These are phyloP conservation scores for Cordyceps tenuipes DNA, from an alignment of 2,329 filamentous ascomycete genomes.

Conservation along the genomic window DNA sequence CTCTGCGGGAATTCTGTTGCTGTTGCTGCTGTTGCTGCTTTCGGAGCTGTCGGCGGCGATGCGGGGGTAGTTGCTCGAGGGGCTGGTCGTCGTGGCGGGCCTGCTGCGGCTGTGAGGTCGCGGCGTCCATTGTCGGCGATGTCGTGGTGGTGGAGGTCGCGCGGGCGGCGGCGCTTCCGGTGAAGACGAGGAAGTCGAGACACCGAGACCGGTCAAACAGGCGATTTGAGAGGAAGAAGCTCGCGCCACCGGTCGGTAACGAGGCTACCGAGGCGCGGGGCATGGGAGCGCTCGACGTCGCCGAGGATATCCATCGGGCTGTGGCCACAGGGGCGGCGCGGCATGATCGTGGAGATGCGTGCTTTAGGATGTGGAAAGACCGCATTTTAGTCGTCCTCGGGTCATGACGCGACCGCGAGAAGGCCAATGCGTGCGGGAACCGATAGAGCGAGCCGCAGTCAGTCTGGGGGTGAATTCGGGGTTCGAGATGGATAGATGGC, in stretches of 20 bases:
- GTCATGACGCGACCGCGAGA: slow-evolving; percentile 11
- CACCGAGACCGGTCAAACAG: slow-evolving; percentile 29
- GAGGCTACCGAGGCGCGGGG: slow-evolving; percentile 11
- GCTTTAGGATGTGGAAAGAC: slow-evolving; percentile 5
- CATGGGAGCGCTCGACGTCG: slow-evolving; percentile 14
- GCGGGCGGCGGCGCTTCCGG: slow-evolving; percentile 17
- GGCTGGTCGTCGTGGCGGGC: slow-evolving; percentile 11
- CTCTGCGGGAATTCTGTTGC: slow-evolving; percentile 4
- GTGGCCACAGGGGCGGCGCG: neutral
- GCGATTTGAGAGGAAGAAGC: slow-evolving; percentile 30
- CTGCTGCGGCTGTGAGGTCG: neutral
- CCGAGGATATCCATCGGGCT: slow-evolving; percentile 24
- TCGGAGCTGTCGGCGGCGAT: slow-evolving; percentile 27
- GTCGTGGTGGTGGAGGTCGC: slow-evolving; percentile 18
- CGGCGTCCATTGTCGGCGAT: neutral
- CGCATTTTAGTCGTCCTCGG: slow-evolving; percentile 9
- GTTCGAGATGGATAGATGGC: neutral
- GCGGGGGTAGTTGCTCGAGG: slow-evolving; percentile 23
- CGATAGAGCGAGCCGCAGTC: neutral
- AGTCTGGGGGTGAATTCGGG: neutral
- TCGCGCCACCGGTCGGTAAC: slow-evolving; percentile 14
- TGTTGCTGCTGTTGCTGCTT: slow-evolving; percentile 16
- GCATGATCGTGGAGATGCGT: slow-evolving; percentile 5
- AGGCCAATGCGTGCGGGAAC: slow-evolving; percentile 5
- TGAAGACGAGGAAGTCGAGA: slow-evolving; percentile 26